phyloP scores from a whole-genome alignment of 129 eudicot species.

The Ambrosia artemisiifolia region DNA sequence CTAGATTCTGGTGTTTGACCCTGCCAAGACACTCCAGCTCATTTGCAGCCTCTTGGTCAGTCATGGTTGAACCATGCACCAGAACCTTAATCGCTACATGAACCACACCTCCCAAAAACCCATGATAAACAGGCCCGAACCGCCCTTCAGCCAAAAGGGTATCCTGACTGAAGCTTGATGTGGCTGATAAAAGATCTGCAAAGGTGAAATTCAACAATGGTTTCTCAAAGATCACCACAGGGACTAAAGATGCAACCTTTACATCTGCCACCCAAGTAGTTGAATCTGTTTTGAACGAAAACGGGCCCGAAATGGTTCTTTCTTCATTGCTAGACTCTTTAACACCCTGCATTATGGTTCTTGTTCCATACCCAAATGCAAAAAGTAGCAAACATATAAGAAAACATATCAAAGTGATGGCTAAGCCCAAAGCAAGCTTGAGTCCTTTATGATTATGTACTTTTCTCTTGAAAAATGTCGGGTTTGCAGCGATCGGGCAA shows the following conservation, averaged over 20 bases:
- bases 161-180: slow-evolving; percentile 68
- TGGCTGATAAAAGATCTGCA: slow-evolving; percentile 78
- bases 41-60: slow-evolving; percentile 77
- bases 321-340: slow-evolving; percentile 60
- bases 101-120: slow-evolving; percentile 64
- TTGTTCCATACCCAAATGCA: slow-evolving; percentile 64
- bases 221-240: slow-evolving; percentile 82
- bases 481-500: slow-evolving; percentile 85
- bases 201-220: slow-evolving; percentile 82
- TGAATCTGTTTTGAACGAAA: slow-evolving; percentile 83
- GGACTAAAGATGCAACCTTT: slow-evolving; percentile 68
- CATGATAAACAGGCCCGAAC: slow-evolving; percentile 78
- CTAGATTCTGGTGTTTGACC: slow-evolving; percentile 77
- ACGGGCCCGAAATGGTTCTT: slow-evolving; percentile 66
- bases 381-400: slow-evolving; percentile 61
- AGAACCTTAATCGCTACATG: slow-evolving; percentile 78
- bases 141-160: slow-evolving; percentile 80
- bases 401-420: slow-evolving; percentile 45
- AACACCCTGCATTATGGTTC: slow-evolving; percentile 59
- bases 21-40: slow-evolving; percentile 77
- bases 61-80: slow-evolving; percentile 75
- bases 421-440: slow-evolving; percentile 64
- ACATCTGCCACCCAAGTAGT: slow-evolving; percentile 95
- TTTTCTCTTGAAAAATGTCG: slow-evolving; percentile 48
- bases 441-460: slow-evolving; percentile 49